Conservation (phyloP, 2,329 filamentous ascomycete species). For the Tolypocladium cylindrosporum region DNA sequence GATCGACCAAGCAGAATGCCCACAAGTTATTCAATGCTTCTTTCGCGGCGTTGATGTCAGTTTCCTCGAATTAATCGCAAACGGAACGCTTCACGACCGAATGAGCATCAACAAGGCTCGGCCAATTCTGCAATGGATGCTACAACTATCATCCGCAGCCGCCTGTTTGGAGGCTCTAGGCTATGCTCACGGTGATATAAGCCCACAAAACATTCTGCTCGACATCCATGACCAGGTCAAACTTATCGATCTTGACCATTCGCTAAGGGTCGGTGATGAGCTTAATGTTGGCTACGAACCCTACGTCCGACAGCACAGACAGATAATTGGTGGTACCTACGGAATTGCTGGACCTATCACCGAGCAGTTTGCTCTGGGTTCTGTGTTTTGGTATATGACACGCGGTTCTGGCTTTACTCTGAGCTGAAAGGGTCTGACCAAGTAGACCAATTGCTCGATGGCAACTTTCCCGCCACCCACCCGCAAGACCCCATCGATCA, state of each 20-base stretch:
- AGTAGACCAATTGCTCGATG: conserved; percentile 6
- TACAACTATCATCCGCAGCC: conserved; percentile 2
- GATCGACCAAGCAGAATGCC: not conserved
- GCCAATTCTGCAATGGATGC: too few species aligned
- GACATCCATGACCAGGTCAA: conserved; percentile 7
- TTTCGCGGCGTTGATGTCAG: too few species aligned
- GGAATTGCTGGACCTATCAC: conserved; percentile 6
- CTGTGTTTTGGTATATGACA: conserved; percentile 10
- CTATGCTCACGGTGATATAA: conserved; percentile 9
- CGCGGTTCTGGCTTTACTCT: conserved; percentile 7
- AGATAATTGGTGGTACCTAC: conserved; percentile 1
- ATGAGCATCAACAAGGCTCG: too few species aligned
- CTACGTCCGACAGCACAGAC: conserved; percentile 8
- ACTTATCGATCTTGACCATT: conserved; percentile 11
- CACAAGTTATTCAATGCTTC: too few species aligned
- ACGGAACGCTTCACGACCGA: too few species aligned
- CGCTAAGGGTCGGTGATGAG: not conserved
- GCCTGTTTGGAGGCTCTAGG: conserved; percentile 7
- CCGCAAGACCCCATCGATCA: conserved; percentile 5
- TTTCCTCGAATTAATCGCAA: too few species aligned
- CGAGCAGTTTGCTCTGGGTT: conserved; percentile 11
- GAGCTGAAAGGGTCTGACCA: conserved; percentile 6
- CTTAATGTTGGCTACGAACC: conserved; percentile 11
- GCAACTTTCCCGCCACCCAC: conserved; percentile 4
- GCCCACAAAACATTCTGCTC: conserved; percentile 10